These are phyloP conservation scores for Penicillium crustosum DNA, from an alignment of 2,329 filamentous ascomycete species.

Conservation along the genomic window DNA sequence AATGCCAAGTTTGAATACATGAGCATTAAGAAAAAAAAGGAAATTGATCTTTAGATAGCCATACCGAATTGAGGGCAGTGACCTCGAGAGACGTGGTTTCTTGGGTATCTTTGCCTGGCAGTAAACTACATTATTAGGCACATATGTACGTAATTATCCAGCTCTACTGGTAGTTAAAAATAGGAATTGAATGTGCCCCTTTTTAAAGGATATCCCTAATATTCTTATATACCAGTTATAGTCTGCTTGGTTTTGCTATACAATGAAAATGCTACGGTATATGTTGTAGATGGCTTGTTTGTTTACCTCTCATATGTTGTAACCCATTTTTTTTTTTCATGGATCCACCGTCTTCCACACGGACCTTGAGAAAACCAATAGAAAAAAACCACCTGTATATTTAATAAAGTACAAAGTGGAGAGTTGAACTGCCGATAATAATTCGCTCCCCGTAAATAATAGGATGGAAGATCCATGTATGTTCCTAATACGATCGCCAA, in stretches of 20 bases:
- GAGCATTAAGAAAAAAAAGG: background rate
- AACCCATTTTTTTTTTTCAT: background rate
- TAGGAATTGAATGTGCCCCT: background rate
- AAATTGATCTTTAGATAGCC: background rate
- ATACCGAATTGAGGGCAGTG: background rate
- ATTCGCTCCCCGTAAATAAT: background rate
- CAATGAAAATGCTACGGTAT: background rate
- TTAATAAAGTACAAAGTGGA: background rate
- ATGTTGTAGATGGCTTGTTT: background rate
- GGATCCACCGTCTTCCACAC: background rate
- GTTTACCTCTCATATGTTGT: background rate
- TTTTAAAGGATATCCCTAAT: background rate
- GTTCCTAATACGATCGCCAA: conserved; percentile 11
- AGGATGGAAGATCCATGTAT: too few species aligned
- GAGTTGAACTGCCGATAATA: background rate
- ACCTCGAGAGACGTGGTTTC: background rate
- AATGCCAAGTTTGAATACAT: background rate
- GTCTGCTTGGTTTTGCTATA: background rate
- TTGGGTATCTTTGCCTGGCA: background rate
- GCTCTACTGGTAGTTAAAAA: background rate
- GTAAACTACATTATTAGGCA: background rate
- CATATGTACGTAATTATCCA: background rate
- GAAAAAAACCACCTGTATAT: background rate
- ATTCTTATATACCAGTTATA: background rate
- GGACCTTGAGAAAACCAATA: background rate